A percentile compares a stretch with the other conserved stretches of the same genome.
phyloP scores from a whole-genome alignment of 345 rosid genomes.

The Camelina sativa region DNA sequence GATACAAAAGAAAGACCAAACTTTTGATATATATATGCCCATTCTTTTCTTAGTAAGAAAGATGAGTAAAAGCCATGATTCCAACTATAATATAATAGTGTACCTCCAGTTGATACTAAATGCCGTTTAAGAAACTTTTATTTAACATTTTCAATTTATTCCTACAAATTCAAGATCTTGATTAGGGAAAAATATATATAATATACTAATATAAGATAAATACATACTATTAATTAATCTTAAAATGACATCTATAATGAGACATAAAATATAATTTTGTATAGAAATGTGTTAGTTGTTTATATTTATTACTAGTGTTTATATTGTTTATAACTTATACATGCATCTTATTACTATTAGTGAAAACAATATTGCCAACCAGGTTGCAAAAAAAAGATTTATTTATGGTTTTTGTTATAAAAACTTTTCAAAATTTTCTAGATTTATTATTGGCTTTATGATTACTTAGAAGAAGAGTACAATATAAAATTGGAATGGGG shows the following conservation, averaged over 20 bases:
- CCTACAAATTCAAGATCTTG: not conserved
- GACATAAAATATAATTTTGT: not conserved
- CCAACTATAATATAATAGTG: not conserved
- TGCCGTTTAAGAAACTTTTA: not conserved
- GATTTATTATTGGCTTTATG: constrained; percentile 24
- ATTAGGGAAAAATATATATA: not conserved
- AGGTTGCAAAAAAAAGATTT: not conserved
- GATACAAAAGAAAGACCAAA: not conserved
- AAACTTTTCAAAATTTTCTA: not conserved
- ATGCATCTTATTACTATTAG: not conserved
- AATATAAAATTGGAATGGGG: constrained; percentile 37
- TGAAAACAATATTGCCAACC: constrained; percentile 13
- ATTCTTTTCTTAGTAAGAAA: not conserved
- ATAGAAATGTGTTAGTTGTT: not conserved
- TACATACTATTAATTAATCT: too few species aligned
- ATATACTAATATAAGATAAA: too few species aligned
- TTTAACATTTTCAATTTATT: not conserved
- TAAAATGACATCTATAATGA: not conserved
- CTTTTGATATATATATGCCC: not conserved
- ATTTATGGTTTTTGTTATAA: not conserved
- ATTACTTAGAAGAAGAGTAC: constrained; percentile 3
- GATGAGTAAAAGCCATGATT: not conserved
- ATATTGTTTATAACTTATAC: not conserved
- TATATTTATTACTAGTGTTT: not conserved
- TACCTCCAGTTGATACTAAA: not conserved